Evolutionary conservation across 1,284 basidiomycete species (phyloP), one percentile per base, ranked within the genome.

Genomic region (Thecaphora frezii): DNA sequence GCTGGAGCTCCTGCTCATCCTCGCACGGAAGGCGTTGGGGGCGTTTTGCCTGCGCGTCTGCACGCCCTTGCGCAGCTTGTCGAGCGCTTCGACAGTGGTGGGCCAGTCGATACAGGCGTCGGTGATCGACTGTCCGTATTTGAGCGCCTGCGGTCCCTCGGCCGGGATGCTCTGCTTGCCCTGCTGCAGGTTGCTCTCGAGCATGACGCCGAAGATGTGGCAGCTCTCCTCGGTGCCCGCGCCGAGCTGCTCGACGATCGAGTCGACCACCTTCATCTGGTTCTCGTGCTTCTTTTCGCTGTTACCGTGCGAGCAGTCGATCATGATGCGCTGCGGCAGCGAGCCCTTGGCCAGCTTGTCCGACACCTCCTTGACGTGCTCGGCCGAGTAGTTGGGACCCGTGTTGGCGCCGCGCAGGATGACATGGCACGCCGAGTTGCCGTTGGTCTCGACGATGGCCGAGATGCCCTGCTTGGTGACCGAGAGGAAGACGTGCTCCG

Each of bases 401-500:
- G 57, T 63, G 58, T 78, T 77, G 42, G 76, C 69, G 24, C 76
- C 76, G 12, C 76, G 75, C 0, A 78, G 67, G 47, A 78, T 78
- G 45, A 78, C 69, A 48, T 78, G 76, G 65, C 76, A 78, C 9
- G 67, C 59, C 39, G 77, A 71, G 54, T 78, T 78, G n/a, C 76
- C 76, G 42, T 66, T 64, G 30, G 76, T 78, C 66, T 66, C 72
- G 22, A 80, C 76, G 42, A 80, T 80, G 33, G 77, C 78, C 2
- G 72, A 72, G 39, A 80, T 77, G 61, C 90, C 93, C 62, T 94
- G 89, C 76, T 91, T 89, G 48, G 93, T 97, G 63, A 99, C 93
- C 75, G 93, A 93, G 86, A 99, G 91, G 85, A 99, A 99, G 51
- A 90, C 89, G 81, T 98, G 94, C 19, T 92, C 90, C 79, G 92